Evolutionary conservation across 1,284 basidiomycete species (phyloP).

Genomic region (Stereum hirsutum): DNA sequence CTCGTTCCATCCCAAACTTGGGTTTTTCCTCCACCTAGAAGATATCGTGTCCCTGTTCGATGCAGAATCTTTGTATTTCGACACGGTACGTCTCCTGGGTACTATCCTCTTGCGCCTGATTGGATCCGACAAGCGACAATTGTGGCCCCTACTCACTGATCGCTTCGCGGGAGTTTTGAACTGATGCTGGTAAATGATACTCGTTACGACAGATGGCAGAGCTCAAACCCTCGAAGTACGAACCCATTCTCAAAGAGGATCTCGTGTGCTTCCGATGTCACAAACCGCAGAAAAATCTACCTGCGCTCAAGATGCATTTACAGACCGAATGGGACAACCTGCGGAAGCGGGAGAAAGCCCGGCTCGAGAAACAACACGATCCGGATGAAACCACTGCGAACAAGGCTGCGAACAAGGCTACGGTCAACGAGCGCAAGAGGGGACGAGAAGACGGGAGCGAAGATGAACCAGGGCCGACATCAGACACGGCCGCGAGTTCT

Average conservation of each 20-base stretch:
- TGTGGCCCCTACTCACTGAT: neutral
- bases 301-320: constrained; percentile 67
- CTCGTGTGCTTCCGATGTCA: constrained; percentile 67
- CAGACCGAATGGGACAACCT: constrained; percentile 50
- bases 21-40: constrained; percentile 79
- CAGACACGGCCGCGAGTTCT: no score
- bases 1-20: constrained; percentile 81
- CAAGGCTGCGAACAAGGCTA: no score
- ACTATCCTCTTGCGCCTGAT: neutral
- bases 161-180: neutral
- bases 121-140: no score
- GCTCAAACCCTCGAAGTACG: constrained; percentile 44
- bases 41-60: constrained; percentile 75
- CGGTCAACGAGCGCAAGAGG: no score
- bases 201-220: constrained; percentile 35
- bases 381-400: no score
- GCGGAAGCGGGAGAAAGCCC: constrained; percentile 24
- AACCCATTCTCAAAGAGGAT: constrained; percentile 55
- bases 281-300: constrained; percentile 60
- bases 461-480: no score
- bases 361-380: neutral
- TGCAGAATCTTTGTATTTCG: constrained; percentile 41
- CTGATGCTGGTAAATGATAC: neutral
- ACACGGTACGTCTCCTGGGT: constrained; percentile 31
- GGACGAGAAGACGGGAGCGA: no score